phyloP scores from a whole-genome alignment of 192 early-diverging fungal species.

The Tieghemiomyces parasiticus region DNA sequence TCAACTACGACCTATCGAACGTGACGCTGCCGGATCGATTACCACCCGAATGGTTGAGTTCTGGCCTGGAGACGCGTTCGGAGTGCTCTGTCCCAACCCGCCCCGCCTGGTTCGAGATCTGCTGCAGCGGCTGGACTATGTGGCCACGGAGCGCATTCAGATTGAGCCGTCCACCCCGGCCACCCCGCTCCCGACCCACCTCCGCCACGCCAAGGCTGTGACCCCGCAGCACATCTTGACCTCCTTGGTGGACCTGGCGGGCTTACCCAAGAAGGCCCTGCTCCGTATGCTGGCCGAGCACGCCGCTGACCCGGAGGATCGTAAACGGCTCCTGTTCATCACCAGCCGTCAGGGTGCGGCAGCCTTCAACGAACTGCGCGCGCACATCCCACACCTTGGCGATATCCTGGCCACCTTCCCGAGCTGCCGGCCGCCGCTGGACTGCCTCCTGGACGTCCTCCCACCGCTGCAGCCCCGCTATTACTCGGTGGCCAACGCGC shows the following conservation, averaged over 20 bases:
- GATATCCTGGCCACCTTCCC: slow-evolving; percentile 75
- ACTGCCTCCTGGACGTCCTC: slow-evolving; percentile 58
- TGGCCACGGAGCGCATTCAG: slow-evolving; percentile 13
- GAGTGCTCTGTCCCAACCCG: slow-evolving; percentile 74
- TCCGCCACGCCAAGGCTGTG: neutral
- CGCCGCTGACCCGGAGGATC: slow-evolving; percentile 49
- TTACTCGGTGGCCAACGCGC: slow-evolving; percentile 73
- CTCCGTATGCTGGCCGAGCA: slow-evolving; percentile 73
- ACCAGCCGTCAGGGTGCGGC: slow-evolving; percentile 57
- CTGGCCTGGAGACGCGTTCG: slow-evolving; percentile 72
- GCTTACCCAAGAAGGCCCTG: slow-evolving; percentile 60
- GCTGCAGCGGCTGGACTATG: slow-evolving; percentile 38
- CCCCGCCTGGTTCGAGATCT: slow-evolving; percentile 49
- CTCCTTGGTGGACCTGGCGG: slow-evolving; percentile 61
- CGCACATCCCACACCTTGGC: slow-evolving; percentile 54
- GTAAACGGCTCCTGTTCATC: slow-evolving; percentile 60
- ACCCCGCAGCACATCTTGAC: slow-evolving; percentile 39
- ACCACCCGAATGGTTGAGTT: slow-evolving; percentile 21
- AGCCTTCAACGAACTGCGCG: slow-evolving; percentile 48
- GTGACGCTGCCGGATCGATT: slow-evolving; percentile 12
- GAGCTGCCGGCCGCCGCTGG: slow-evolving; percentile 46
- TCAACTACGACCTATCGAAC: slow-evolving; percentile 33
- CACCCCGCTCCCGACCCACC: neutral
- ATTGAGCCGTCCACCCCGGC: slow-evolving; percentile 1
- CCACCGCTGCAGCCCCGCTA: slow-evolving; percentile 70